A percentile compares a stretch with the other conserved stretches of the same genome.
phyloP scores from a whole-genome alignment of 768 basidiomycete species.

The Tephrocybe sp. region DNA sequence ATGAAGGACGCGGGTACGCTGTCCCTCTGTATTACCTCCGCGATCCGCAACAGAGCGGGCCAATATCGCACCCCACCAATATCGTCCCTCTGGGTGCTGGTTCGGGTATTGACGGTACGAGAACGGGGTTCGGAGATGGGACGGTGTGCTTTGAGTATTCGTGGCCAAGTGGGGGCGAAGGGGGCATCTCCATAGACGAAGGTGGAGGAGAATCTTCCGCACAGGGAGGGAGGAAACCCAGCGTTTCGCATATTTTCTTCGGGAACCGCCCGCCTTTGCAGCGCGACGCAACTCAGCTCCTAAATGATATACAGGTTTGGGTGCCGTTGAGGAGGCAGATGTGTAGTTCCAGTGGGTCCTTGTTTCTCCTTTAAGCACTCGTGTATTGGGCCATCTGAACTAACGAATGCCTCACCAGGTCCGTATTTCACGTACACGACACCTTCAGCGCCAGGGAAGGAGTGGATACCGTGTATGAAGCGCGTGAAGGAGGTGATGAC shows the following conservation, averaged over 20 bases:
- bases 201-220: too few relatives aligned
- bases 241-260: slow-evolving; percentile 44
- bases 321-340: slow-evolving; percentile 27
- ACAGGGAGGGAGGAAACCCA: slow-evolving; percentile 14
- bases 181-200: too few relatives aligned
- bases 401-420: slow-evolving; percentile 1
- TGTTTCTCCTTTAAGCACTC: background rate
- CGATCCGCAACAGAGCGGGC: slow-evolving; percentile 31
- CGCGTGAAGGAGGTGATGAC: slow-evolving; percentile 28
- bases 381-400: too few relatives aligned
- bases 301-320: slow-evolving; percentile 36
- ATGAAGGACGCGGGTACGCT: slow-evolving; percentile 19
- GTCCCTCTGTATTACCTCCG: slow-evolving; percentile 27
- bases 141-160: slow-evolving; percentile 32
- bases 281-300: slow-evolving; percentile 30
- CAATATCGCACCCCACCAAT: slow-evolving; percentile 29
- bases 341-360: slow-evolving; percentile 24
- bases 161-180: slow-evolving; percentile 4
- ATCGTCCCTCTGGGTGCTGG: slow-evolving; percentile 17
- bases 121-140: slow-evolving; percentile 26
- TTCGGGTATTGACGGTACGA: slow-evolving; percentile 10
- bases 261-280: slow-evolving; percentile 43
- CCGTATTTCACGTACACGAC: slow-evolving; percentile 10
- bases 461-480: slow-evolving; percentile 13
- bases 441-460: background rate